Conservation (phyloP, 176 grass and related monocot genomes). For the Rhynchospora tenuis region DNA sequence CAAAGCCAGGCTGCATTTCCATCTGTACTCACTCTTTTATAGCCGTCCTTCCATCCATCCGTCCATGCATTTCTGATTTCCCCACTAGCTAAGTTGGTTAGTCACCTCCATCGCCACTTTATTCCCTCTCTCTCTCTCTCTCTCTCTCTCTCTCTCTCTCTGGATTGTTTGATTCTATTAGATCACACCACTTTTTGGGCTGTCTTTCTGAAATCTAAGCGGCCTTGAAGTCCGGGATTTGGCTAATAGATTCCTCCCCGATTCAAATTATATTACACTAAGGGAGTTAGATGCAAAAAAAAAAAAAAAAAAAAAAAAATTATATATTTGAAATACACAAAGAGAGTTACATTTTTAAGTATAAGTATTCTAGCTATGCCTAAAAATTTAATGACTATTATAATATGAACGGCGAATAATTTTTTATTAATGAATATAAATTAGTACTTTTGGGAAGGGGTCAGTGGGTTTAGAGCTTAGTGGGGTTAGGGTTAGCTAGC, state of each 20-base stretch:
- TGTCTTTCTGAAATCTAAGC: background rate
- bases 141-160: background rate
- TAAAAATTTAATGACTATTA: too few species aligned
- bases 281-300: background rate
- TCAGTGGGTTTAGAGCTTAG: too few species aligned
- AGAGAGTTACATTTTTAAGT: too few species aligned
- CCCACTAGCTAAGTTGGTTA: background rate
- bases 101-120: background rate
- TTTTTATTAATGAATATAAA: too few species aligned
- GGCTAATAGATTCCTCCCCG: background rate
- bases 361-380: too few species aligned
- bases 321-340: too few species aligned
- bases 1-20: background rate
- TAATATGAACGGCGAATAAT: too few species aligned
- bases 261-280: background rate
- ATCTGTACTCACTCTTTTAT: too few species aligned
- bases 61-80: conserved; percentile 33
- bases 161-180: background rate
- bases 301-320: too few species aligned
- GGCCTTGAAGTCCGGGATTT: background rate
- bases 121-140: too few species aligned
- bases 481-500: too few species aligned
- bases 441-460: too few species aligned
- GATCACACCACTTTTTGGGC: background rate
- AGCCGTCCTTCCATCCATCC: conserved; percentile 30